phyloP scores from a whole-genome alignment of 2,329 filamentous ascomycete genomes.

The Orbilia oligospora region DNA sequence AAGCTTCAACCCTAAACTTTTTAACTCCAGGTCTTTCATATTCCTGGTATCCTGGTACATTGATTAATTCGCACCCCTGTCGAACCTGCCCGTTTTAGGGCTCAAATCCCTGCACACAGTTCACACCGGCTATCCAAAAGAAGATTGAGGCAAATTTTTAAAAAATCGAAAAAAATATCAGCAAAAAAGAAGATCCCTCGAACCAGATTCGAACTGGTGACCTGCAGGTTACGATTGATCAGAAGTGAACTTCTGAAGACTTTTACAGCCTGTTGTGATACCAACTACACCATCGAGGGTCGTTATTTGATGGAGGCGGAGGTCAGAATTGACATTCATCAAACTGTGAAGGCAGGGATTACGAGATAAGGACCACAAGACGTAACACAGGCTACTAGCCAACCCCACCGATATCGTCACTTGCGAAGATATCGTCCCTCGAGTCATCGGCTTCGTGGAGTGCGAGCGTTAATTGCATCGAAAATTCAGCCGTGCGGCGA shows the following conservation, averaged over 20 bases:
- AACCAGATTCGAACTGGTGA: constrained; percentile 62
- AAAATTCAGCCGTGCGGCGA: not conserved
- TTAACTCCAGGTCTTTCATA: constrained; percentile 6
- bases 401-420: constrained; percentile 25
- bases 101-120: constrained; percentile 20
- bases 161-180: constrained; percentile 24
- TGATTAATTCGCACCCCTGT: not conserved
- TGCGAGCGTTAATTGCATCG: not conserved
- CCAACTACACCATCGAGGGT: constrained; percentile 61
- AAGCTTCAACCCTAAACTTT: constrained; percentile 3
- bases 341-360: constrained; percentile 25
- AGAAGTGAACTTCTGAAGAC: constrained; percentile 56
- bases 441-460: not conserved
- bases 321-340: not conserved
- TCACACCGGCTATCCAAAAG: constrained; percentile 24
- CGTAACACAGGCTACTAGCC: not conserved
- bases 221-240: constrained; percentile 59
- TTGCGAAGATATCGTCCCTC: not conserved
- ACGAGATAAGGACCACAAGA: not conserved
- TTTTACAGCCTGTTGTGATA: constrained; percentile 62
- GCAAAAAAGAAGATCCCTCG: constrained; percentile 56
- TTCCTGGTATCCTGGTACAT: constrained; percentile 13
- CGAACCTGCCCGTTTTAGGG: constrained; percentile 4
- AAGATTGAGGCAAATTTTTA: constrained; percentile 24
- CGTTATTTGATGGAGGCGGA: constrained; percentile 37